These are phyloP conservation scores for Selenicereus undatus DNA, from an alignment of 148 eudicot species.

Conservation along the genomic window DNA sequence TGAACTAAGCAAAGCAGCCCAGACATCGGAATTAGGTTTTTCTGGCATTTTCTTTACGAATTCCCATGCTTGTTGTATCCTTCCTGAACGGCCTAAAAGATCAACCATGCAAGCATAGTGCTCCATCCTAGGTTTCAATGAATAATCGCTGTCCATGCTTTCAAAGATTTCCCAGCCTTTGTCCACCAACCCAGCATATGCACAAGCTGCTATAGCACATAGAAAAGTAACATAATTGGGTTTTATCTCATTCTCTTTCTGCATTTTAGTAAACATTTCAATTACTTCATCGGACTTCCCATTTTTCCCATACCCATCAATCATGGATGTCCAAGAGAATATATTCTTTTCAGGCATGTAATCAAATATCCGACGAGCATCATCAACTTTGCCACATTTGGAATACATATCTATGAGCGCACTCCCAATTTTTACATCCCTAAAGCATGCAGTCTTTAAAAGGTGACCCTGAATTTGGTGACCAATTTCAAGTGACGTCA, in stretches of 20 bases:
- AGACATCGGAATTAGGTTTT: slow-evolving; percentile 80
- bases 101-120: slow-evolving; percentile 96
- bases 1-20: slow-evolving; percentile 88
- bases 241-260: slow-evolving; percentile 16
- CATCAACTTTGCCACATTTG: slow-evolving; percentile 69
- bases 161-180: slow-evolving; percentile 66
- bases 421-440: slow-evolving; percentile 69
- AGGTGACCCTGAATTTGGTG: slow-evolving; percentile 70
- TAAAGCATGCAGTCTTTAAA: slow-evolving; percentile 44
- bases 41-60: slow-evolving; percentile 67
- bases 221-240: slow-evolving; percentile 81
- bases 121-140: slow-evolving; percentile 80
- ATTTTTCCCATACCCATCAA: slow-evolving; percentile 90
- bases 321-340: slow-evolving; percentile 94
- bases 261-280: slow-evolving; percentile 55
- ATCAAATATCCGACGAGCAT: slow-evolving; percentile 66
- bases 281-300: slow-evolving; percentile 71
- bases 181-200: slow-evolving; percentile 65
- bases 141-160: slow-evolving; percentile 66
- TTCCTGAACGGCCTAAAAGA: slow-evolving; percentile 78
- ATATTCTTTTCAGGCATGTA: slow-evolving; percentile 66
- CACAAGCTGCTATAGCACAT: slow-evolving; percentile 81
- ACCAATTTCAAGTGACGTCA: slow-evolving; percentile 56
- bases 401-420: slow-evolving; percentile 91
- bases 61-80: slow-evolving; percentile 55